Conservation (phyloP, 768 basidiomycete species). For the Suillus hirtellus region DNA sequence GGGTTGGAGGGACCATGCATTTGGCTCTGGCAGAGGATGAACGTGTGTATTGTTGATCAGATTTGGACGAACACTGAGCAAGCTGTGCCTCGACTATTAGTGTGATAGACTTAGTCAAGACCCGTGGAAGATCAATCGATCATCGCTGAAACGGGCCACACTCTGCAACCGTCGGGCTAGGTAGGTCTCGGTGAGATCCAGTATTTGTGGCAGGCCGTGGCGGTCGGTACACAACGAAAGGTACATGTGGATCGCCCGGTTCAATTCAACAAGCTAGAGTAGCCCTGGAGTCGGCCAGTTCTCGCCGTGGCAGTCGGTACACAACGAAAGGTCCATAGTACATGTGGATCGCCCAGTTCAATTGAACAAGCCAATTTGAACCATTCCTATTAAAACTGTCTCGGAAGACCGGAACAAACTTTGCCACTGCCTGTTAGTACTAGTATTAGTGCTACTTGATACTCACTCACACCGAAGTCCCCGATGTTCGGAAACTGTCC, state of each 20-base stretch:
- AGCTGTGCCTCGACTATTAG: neutral
- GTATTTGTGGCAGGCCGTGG: neutral
- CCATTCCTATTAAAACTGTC: neutral
- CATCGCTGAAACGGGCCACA: neutral
- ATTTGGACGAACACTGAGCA: neutral
- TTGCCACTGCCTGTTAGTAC: neutral
- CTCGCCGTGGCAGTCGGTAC: neutral
- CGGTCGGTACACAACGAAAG: neutral
- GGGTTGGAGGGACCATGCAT: neutral
- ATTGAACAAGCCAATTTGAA: neutral
- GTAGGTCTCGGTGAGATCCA: neutral
- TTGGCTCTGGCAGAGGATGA: neutral
- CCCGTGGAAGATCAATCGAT: neutral
- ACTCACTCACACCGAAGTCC: neutral
- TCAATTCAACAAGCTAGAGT: neutral
- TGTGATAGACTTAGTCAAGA: neutral
- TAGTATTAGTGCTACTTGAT: neutral
- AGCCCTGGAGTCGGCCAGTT: too few species aligned
- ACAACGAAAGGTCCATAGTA: neutral
- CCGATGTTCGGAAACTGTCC: neutral
- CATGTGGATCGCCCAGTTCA: neutral
- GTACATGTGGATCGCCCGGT: neutral
- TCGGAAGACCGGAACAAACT: neutral
- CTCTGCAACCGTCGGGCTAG: neutral
- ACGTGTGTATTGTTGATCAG: neutral